phyloP scores from a whole-genome alignment of 305 asterid species.

The Fraxinus latifolia region DNA sequence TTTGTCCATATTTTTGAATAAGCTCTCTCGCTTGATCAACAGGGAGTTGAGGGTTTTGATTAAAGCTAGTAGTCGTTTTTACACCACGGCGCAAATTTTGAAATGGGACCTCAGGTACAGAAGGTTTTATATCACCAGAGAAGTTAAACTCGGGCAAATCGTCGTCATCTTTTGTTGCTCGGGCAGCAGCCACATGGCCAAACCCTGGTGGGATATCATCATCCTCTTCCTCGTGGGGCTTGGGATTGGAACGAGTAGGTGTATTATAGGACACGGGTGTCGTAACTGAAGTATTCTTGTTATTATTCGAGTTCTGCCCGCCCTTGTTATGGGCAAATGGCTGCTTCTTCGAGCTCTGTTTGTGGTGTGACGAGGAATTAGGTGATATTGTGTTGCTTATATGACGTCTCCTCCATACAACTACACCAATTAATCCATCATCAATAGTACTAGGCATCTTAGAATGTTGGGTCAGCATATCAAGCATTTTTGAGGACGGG shows the following conservation, averaged over 20 bases:
- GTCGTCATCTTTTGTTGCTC: constrained; percentile 55
- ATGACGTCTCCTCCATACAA: constrained; percentile 91
- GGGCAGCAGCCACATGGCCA: constrained; percentile 44
- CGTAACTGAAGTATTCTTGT: constrained; percentile 32
- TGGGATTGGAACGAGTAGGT: constrained; percentile 12
- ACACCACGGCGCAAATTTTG: constrained; percentile 27
- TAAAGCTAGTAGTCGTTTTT: constrained; percentile 10
- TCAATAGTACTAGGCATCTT: constrained; percentile 43
- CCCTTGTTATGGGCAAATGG: constrained; percentile 45
- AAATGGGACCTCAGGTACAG: constrained; percentile 27
- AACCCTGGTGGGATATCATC: constrained; percentile 89
- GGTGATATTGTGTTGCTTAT: constrained; percentile 70
- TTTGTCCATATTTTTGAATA: constrained; percentile 78
- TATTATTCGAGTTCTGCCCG: constrained; percentile 50
- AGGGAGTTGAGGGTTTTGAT: constrained; percentile 33
- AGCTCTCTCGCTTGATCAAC: constrained; percentile 80
- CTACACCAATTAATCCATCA: constrained; percentile 78
- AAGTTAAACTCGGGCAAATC: constrained; percentile 89
- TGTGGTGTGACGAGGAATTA: constrained; percentile 64
- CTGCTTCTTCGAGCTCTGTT: constrained; percentile 59
- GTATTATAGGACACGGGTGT: constrained; percentile 19
- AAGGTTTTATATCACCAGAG: constrained; percentile 33
- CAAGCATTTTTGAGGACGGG: constrained; percentile 40
- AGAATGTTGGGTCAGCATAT: constrained; percentile 50
- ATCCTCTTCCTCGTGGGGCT: constrained; percentile 47